Evolutionary conservation across 495 filamentous ascomycete genomes (phyloP).

Genomic region (Sporormia fimetaria): DNA sequence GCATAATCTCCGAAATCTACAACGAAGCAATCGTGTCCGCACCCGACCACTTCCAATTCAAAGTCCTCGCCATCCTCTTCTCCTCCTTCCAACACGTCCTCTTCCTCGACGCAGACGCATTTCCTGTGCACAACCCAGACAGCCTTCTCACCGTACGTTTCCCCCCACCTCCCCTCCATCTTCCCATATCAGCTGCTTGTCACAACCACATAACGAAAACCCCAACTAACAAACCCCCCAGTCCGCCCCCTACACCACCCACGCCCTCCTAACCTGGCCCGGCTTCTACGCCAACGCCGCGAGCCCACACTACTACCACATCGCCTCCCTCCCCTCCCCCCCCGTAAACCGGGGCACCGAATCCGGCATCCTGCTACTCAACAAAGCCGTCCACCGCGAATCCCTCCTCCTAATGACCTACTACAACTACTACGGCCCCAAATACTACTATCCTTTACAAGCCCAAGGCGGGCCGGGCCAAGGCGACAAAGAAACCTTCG

Average conservation of each 20-base stretch:
- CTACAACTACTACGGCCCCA: constrained; percentile 52
- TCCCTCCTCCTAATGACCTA: constrained; percentile 48
- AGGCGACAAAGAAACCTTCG: constrained; percentile 57
- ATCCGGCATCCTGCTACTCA: constrained; percentile 46
- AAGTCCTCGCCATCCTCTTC: constrained; percentile 49
- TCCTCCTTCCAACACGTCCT: constrained; percentile 50
- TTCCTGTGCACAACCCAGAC: constrained; percentile 44
- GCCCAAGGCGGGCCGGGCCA: constrained; percentile 46
- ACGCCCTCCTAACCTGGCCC: constrained; percentile 49
- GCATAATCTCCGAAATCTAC: constrained; percentile 26
- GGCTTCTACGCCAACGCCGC: constrained; percentile 49
- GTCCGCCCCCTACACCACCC: constrained; percentile 42
- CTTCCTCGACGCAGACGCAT: constrained; percentile 51
- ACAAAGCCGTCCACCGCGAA: constrained; percentile 41
- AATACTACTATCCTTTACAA: constrained; percentile 48
- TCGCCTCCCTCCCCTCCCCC: constrained; percentile 38
- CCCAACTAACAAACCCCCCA: too few species aligned
- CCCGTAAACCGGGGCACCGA: constrained; percentile 32
- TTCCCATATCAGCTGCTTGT: too few species aligned
- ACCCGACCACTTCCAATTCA: constrained; percentile 43
- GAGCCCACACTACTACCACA: constrained; percentile 43
- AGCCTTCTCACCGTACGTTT: constrained; percentile 38
- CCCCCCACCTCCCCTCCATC: too few species aligned
- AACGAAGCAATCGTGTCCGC: constrained; percentile 9
- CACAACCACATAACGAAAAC: too few species aligned